phyloP scores from a whole-genome alignment of 2,329 filamentous ascomycete species.

The Cadophora sp. region DNA sequence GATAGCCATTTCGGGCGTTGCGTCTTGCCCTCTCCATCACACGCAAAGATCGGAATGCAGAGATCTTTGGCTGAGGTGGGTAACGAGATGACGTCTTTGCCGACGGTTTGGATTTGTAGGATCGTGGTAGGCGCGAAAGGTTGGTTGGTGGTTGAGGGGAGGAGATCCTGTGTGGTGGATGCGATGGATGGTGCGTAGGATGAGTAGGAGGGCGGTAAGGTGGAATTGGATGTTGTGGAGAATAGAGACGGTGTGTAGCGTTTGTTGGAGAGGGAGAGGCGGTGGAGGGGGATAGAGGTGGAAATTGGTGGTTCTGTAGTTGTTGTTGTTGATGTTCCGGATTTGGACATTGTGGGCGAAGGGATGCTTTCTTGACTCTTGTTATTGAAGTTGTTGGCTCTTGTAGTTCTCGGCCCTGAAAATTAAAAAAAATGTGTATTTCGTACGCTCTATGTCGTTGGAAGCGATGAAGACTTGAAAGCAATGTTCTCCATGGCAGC shows the following conservation, averaged over 20 bases:
- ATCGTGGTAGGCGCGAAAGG: conserved; percentile 52
- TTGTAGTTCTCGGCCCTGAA: not conserved
- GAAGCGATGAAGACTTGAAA: too few species aligned
- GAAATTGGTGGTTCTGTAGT: not conserved
- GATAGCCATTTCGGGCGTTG: conserved; percentile 55
- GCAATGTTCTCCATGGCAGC: too few species aligned
- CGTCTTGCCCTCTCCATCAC: not conserved
- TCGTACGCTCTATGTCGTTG: not conserved
- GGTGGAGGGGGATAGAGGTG: conserved; percentile 14
- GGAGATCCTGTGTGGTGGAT: conserved; percentile 14
- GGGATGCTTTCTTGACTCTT: not conserved
- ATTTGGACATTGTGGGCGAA: not conserved
- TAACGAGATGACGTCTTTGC: conserved; percentile 52
- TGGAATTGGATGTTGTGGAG: not conserved
- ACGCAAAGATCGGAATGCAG: conserved; percentile 52
- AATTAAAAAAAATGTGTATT: not conserved
- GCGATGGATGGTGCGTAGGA: conserved; percentile 12
- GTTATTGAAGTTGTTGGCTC: not conserved
- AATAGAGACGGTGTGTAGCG: not conserved
- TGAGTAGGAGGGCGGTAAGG: not conserved
- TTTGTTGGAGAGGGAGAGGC: not conserved
- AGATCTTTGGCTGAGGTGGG: conserved; percentile 48
- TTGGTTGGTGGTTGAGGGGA: not conserved
- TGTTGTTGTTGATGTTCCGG: conserved; percentile 1
- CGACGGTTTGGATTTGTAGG: conserved; percentile 57